These are phyloP conservation scores for Picocystis sp. DNA, from an alignment of 163 green algal genomes.

Conservation along the genomic window DNA sequence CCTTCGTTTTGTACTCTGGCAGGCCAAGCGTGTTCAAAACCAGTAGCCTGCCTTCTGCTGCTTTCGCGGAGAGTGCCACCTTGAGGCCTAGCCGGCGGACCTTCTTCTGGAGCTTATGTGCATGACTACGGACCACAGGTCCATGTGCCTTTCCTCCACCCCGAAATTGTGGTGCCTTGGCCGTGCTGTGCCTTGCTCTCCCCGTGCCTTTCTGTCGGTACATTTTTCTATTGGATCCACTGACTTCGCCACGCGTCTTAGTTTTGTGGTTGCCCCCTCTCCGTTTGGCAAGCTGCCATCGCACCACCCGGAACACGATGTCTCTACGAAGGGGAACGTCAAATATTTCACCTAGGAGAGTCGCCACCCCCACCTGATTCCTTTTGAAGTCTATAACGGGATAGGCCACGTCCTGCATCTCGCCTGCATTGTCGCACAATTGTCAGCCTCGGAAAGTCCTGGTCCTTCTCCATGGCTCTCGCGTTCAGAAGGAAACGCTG, in stretches of 20 bases:
- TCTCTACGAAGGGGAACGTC: constrained; percentile 51
- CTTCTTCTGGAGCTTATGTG: constrained; percentile 55
- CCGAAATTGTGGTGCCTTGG: constrained; percentile 59
- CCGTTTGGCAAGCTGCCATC: constrained; percentile 71
- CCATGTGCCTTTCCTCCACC: constrained; percentile 65
- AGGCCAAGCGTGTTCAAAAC: constrained; percentile 49
- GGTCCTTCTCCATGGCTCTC: no score
- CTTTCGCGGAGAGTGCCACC: constrained; percentile 65
- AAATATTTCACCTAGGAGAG: constrained; percentile 52
- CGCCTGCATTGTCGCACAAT: no score
- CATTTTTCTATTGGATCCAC: constrained; percentile 67
- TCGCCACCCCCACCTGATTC: constrained; percentile 21
- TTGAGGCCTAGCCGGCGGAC: constrained; percentile 54
- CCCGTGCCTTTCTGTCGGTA: constrained; percentile 69
- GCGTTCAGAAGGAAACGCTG: no score
- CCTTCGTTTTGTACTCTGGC: constrained; percentile 26
- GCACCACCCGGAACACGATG: constrained; percentile 77
- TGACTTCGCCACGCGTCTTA: constrained; percentile 53
- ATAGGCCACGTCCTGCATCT: no score
- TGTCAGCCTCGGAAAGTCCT: no score
- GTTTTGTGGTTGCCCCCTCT: constrained; percentile 72
- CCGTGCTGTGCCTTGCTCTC: constrained; percentile 56
- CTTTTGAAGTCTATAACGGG: constrained; percentile 9
- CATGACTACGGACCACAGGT: constrained; percentile 53
- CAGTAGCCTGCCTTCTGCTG: constrained; percentile 57